Conservation (phyloP, 768 basidiomycete genomes). For the Plicaturopsis crispa region DNA sequence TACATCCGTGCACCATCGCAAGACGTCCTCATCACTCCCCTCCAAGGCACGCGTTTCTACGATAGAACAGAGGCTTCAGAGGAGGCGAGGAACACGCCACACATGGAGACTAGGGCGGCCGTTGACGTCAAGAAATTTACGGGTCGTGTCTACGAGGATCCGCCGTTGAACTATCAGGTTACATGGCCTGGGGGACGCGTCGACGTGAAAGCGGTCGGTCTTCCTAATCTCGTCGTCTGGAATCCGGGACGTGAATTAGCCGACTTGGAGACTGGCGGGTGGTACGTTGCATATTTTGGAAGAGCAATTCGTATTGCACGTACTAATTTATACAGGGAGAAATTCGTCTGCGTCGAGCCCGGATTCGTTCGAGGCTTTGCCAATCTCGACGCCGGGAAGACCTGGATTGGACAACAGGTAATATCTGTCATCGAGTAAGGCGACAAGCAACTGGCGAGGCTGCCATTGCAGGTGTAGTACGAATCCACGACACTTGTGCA, state of each 20-base stretch:
- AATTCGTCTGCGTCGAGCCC: conserved; percentile 88
- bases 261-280: conserved; percentile 89
- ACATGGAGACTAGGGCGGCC: conserved; percentile 48
- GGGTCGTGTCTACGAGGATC: conserved; percentile 73
- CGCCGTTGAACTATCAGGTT: conserved; percentile 45
- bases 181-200: conserved; percentile 53
- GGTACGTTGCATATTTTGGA: too few species aligned
- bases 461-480: too few species aligned
- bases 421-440: conserved; percentile 40
- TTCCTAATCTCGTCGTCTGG: conserved; percentile 90
- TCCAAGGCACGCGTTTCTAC: conserved; percentile 58
- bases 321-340: conserved; percentile 72
- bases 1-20: conserved; percentile 69
- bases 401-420: conserved; percentile 74
- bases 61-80: conserved; percentile 73
- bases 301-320: too few species aligned
- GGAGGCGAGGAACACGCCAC: conserved; percentile 38
- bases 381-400: conserved; percentile 49
- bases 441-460: too few species aligned
- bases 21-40: conserved; percentile 51
- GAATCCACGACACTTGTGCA: too few species aligned
- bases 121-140: conserved; percentile 69
- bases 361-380: conserved; percentile 75
- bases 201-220: conserved; percentile 39
- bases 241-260: conserved; percentile 82